Base-by-base conservation (phyloP, 495 filamentous ascomycete species). In the Podospora australis region DNA sequence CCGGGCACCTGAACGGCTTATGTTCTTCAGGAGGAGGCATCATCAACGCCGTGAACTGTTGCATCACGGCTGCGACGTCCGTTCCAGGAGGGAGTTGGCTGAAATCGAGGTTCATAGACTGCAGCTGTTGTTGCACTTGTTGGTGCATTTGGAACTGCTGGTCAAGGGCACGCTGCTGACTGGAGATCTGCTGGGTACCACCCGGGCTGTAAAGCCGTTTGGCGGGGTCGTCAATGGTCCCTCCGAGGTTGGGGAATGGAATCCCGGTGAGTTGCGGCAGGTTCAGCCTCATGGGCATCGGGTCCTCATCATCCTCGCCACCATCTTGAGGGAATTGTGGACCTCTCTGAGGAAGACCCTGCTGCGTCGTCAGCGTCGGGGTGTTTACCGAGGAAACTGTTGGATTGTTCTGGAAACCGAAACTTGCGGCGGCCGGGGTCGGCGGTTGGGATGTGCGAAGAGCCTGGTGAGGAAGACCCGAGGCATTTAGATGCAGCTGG, bases 331-430 rank as follows among this genome's bases (percentile, higher is more conserved):
- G 83, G 78, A 29, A 77, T 29, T 79, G 67, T 51, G 73, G 73
- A 3, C 63, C 68, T 50, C 65, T 63, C 42, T 57, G 67, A 28
- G 53, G 68, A 34, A 65, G 14, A 44, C 62, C 62, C 40, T 68
- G 68, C 24, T 83, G 81, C 6, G 83, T 83, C 50, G 76, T 82
- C 46, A 96, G 70, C 9, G 90, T 95, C 0, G 90, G 92, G 3
- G 90, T 96, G 59, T 97, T 97, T 44, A 96, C 90, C 28, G 90
- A 96, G 9, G 92, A 95, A n/a, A 97, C 88, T 0, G 90, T 97
- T 20, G 92, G 92, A 59, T 97, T 97, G 60, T 95, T 87, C 60
- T 90, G 86, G 63, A 94, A 82, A 22, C 79, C 77, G 55, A 86
- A 83, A 48, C 73, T 77, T 20, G 80, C 77, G 23, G 84, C 77